Conservation (phyloP, 805 yeast species). For the Schwanniomyces polymorphus region DNA sequence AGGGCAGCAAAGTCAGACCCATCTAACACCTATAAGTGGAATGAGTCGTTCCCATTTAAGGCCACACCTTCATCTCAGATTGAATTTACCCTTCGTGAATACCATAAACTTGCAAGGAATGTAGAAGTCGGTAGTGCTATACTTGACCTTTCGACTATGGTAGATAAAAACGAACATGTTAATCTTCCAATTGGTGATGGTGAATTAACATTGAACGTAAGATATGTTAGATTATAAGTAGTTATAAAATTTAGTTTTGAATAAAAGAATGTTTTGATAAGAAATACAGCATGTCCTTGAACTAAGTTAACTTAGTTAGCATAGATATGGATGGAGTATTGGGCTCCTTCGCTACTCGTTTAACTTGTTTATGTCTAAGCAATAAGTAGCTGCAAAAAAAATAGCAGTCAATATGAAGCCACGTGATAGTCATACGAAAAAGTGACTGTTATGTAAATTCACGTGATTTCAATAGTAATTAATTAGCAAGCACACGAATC, state of each 20-base stretch:
- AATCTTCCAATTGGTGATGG: slow-evolving; percentile 37
- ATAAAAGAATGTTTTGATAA: slow-evolving; percentile 3
- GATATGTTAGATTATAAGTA: slow-evolving; percentile 16
- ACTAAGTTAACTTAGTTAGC: too few species aligned
- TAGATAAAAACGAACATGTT: slow-evolving; percentile 46
- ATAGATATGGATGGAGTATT: too few species aligned
- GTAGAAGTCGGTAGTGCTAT: slow-evolving; percentile 61
- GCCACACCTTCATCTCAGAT: slow-evolving; percentile 63
- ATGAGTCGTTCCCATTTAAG: slow-evolving; percentile 67
- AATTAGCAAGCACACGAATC: neutral
- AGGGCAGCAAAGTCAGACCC: slow-evolving; percentile 49
- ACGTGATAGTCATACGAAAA: neutral
- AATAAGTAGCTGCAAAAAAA: neutral
- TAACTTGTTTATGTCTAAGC: too few species aligned
- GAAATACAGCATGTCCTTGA: too few species aligned
- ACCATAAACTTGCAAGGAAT: slow-evolving; percentile 73
- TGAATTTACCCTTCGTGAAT: slow-evolving; percentile 60
- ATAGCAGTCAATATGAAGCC: neutral
- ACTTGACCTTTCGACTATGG: slow-evolving; percentile 50
- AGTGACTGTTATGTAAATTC: neutral
- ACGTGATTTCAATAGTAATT: neutral
- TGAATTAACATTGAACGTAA: slow-evolving; percentile 39
- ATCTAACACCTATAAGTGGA: slow-evolving; percentile 52
- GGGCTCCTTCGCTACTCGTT: too few species aligned
- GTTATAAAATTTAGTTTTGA: slow-evolving; percentile 1